Conservation (phyloP, 768 basidiomycete species). For the Xerocomus potaroensis region DNA sequence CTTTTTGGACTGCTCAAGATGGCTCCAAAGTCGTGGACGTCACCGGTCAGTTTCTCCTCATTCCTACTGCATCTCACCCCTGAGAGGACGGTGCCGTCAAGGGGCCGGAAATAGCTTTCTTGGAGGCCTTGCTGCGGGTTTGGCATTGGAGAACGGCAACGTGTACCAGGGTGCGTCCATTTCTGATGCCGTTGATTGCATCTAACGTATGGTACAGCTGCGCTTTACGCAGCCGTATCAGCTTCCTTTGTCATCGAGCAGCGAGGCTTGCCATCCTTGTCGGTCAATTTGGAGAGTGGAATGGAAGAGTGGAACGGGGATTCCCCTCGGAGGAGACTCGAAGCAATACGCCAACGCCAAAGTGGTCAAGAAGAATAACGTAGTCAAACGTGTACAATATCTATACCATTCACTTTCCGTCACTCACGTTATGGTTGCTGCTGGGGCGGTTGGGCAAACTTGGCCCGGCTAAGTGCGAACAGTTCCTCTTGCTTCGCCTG, state of each 20-base stretch:
- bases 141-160: constrained; percentile 51
- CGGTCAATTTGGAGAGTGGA: constrained; percentile 21
- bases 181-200: constrained; percentile 2
- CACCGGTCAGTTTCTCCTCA: constrained; percentile 50
- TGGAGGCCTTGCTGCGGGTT: constrained; percentile 77
- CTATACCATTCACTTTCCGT: constrained; percentile 3
- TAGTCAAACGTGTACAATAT: constrained; percentile 27
- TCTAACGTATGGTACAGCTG: constrained; percentile 42
- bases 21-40: constrained; percentile 65
- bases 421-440: constrained; percentile 28
- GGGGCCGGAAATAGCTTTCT: constrained; percentile 92
- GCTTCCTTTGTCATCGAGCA: constrained; percentile 85
- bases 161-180: constrained; percentile 56
- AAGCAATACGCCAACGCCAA: constrained; percentile 43
- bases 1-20: constrained; percentile 60
- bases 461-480: constrained; percentile 88
- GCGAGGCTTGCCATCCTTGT: constrained; percentile 60
- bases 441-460: constrained; percentile 63
- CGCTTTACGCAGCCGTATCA: constrained; percentile 71
- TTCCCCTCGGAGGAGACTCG: constrained; percentile 52
- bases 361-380: constrained; percentile 31
- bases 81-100: constrained; percentile 24
- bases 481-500: constrained; percentile 82
- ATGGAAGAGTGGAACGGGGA: constrained; percentile 68
- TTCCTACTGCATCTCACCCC: constrained; percentile 1